Percentiles rank a stretch among this genome's conserved stretches.
Conservation (phyloP, 2,329 filamentous ascomycete species). For the Emmonsiellopsis sp. region DNA sequence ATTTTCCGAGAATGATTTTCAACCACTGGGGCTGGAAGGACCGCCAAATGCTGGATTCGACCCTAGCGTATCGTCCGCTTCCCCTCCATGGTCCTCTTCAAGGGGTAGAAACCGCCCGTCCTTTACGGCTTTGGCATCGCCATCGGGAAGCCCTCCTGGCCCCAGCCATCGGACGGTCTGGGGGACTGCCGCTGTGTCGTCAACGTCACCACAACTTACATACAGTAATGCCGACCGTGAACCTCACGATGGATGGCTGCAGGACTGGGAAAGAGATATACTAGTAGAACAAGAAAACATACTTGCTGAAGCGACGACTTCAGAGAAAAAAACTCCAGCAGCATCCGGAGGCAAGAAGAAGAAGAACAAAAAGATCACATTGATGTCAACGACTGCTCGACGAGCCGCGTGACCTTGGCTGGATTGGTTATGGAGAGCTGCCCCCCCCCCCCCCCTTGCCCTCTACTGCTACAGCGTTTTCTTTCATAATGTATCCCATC, state of each 20-base stretch:
- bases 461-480: background rate
- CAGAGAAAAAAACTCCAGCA: conserved; percentile 7
- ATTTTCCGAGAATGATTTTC: conserved; percentile 55
- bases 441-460: no score
- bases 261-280: conserved; percentile 71
- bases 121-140: conserved; percentile 54
- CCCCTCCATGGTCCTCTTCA: conserved; percentile 32
- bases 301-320: conserved; percentile 2
- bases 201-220: conserved; percentile 47
- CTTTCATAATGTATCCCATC: background rate
- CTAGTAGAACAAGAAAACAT: conserved; percentile 16
- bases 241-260: conserved; percentile 73
- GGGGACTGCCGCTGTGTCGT: conserved; percentile 66
- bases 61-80: conserved; percentile 26
- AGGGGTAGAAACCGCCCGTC: conserved; percentile 25
- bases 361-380: conserved; percentile 58
- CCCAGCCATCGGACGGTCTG: conserved; percentile 63
- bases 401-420: conserved; percentile 40
- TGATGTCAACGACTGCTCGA: conserved; percentile 57
- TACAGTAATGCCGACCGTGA: conserved; percentile 27
- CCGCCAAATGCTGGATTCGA: conserved; percentile 17
- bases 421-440: background rate
- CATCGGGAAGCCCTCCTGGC: conserved; percentile 70
- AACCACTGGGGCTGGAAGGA: conserved; percentile 42
- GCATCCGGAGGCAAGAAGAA: conserved; percentile 44